Conservation (phyloP, 768 basidiomycete genomes). For the Candolleomyces aberdarensis region DNA sequence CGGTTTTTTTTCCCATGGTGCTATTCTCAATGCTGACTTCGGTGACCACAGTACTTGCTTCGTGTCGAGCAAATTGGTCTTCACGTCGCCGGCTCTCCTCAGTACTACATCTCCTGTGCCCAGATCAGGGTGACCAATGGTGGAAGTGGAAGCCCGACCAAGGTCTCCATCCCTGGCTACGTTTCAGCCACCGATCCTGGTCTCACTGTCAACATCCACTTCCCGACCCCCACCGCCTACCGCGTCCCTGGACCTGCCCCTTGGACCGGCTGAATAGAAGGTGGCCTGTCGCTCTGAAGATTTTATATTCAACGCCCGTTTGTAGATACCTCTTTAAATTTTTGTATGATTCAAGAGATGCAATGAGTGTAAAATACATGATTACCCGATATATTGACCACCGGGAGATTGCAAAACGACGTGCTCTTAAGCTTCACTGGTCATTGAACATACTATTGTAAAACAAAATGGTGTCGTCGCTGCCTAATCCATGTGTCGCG, state of each 20-base stretch:
- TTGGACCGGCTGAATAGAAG: conserved; percentile 12
- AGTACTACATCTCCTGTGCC: conserved; percentile 42
- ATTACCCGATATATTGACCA: too few relatives aligned
- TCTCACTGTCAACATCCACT: conserved; percentile 22
- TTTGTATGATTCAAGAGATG: too few relatives aligned
- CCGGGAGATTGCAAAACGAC: too few relatives aligned
- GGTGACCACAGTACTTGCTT: conserved; percentile 26
- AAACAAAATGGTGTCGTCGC: too few relatives aligned
- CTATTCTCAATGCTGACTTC: background rate
- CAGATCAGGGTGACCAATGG: conserved; percentile 39
- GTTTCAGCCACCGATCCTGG: conserved; percentile 24
- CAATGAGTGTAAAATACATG: too few relatives aligned
- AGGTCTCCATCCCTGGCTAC: conserved; percentile 41
- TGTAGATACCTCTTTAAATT: too few relatives aligned
- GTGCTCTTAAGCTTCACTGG: too few relatives aligned
- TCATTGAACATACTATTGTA: too few relatives aligned
- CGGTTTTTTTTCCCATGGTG: background rate
- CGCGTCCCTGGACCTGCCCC: conserved; percentile 18
- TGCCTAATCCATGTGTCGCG: too few relatives aligned
- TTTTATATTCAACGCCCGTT: too few relatives aligned
- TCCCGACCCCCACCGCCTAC: conserved; percentile 21
- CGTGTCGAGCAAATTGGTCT: conserved; percentile 42
- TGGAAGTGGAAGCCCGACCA: conserved; percentile 37
- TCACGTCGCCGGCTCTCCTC: conserved; percentile 38
- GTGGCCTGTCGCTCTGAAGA: background rate